phyloP scores from a whole-genome alignment of 2,329 filamentous ascomycete genomes.

The Scopulariopsis brevicaulis region DNA sequence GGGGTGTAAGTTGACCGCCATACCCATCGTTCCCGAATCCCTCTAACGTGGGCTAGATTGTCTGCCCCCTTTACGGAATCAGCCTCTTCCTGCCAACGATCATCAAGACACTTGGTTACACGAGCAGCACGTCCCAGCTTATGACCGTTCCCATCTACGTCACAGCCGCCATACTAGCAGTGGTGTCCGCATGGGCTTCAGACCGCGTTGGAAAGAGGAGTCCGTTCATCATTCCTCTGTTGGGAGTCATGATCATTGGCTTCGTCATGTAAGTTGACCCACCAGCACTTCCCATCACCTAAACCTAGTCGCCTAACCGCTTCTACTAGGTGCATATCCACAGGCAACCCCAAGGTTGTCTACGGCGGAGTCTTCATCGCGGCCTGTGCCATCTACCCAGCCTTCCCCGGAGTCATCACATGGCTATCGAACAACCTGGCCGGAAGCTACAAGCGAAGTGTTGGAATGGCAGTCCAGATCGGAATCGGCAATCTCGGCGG shows the following conservation, averaged over 20 bases:
- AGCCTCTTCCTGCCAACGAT: conserved; percentile 26
- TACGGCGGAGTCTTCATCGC: conserved; percentile 36
- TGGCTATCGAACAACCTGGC: conserved; percentile 51
- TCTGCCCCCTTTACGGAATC: conserved; percentile 21
- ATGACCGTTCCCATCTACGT: conserved; percentile 16
- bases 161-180: conserved; percentile 12
- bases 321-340: conserved; percentile 27
- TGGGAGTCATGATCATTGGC: conserved; percentile 39
- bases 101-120: conserved; percentile 12
- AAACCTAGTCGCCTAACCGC: conserved; percentile 8
- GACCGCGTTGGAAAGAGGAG: conserved; percentile 11
- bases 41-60: conserved; percentile 5
- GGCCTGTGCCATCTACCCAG: conserved; percentile 37
- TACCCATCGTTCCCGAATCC: conserved; percentile 1
- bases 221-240: conserved; percentile 33
- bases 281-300: neutral
- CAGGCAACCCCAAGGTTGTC: conserved; percentile 25
- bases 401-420: conserved; percentile 42
- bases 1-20: conserved; percentile 38
- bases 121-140: conserved; percentile 13
- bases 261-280: conserved; percentile 31
- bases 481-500: conserved; percentile 48
- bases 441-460: conserved; percentile 39
- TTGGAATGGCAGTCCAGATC: conserved; percentile 44
- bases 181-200: conserved; percentile 8